Evolutionary conservation across 2,329 filamentous ascomycete genomes (phyloP), one percentile per base, ranked within the genome.

Genomic region (Hymenoscyphus infarciens): DNA sequence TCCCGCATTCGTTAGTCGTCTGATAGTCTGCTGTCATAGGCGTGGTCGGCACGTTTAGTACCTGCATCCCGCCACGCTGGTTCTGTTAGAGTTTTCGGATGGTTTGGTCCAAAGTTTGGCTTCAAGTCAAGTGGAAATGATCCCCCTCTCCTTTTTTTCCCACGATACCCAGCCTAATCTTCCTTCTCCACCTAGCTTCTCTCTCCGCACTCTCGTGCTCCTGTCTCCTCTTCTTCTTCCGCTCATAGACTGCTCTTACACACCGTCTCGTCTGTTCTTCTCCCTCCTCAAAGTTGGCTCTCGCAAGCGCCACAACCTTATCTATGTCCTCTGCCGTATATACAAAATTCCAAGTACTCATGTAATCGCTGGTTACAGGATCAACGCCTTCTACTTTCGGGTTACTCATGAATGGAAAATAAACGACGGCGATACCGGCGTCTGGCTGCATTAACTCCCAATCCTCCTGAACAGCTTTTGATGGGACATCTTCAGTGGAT

Each of bases 291-390:
- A 92, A 99, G 75, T 99, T 99, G 11, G 91, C 91, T 61, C 86
- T 83, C 1, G 95, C 93, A 31, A 99, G 82, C 5, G 83, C 82
- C 1, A 97, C 89, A 0, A 96, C 92, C 29, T 85, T 84, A 69
- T 98, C 93, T 59, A 99, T 87, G 75, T 99, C 89, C 62, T 95
- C 88, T 0, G 92, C 88, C 1, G 90, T 96, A 75, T 98, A 99
- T 33, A 97, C 87, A 74, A 98, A 98, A 74, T 99, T 99, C 95
- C 95, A 99, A 0, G 95, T 99, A 69, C 87, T 91, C 80, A 98
- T 86, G 76, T 92, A 98, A 64, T 97, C 92, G 60, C 86, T 90
- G 2, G 83, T 85, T 27, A 87, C 87, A 0, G 95, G 95, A 68
- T 97, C 89, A n/a, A 98, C 88, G 53, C 86, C 90, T 0, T 87